Evolutionary conservation across 768 basidiomycete genomes (phyloP).

Genomic region (Trametes cinnabarina): DNA sequence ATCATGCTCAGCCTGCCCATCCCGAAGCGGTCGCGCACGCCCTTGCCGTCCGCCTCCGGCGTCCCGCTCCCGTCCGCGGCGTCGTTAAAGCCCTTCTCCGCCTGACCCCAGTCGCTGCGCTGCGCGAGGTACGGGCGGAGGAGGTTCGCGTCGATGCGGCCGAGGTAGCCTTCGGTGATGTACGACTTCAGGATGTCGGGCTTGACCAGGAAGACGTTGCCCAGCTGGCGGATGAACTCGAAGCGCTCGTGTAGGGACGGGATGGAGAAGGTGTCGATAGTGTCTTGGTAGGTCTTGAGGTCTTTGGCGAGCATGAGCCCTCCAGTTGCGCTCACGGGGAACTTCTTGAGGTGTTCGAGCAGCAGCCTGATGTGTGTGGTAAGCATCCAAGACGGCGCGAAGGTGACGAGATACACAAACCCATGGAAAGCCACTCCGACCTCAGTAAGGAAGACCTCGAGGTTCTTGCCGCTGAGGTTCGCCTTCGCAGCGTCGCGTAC

Average conservation of each 20-base stretch:
- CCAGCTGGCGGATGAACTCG: constrained; percentile 96
- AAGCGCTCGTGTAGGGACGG: constrained; percentile 89
- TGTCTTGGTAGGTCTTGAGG: constrained; percentile 94
- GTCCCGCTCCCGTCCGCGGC: constrained; percentile 38
- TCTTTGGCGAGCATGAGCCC: constrained; percentile 99
- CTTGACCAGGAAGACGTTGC: constrained; percentile 94
- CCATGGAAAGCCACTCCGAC: constrained; percentile 93
- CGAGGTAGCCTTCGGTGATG: constrained; percentile 91
- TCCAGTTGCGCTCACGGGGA: constrained; percentile 94
- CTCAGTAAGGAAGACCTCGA: constrained; percentile 89
- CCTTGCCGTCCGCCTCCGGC: constrained; percentile 46
- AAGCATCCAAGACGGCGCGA: too few species aligned
- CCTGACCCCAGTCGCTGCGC: constrained; percentile 87
- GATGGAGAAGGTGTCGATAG: constrained; percentile 76
- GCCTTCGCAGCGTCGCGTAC: constrained; percentile 73
- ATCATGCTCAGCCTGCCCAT: constrained; percentile 76
- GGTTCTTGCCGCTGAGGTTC: constrained; percentile 87
- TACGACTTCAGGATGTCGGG: constrained; percentile 95
- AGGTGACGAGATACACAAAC: too few species aligned
- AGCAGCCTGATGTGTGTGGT: constrained; percentile 56
- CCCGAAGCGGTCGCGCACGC: constrained; percentile 55
- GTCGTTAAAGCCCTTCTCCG: constrained; percentile 79
- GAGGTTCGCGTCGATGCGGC: constrained; percentile 82
- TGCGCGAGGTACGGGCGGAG: constrained; percentile 89
- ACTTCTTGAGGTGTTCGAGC: constrained; percentile 92